Base-by-base conservation (phyloP, 768 basidiomycete genomes). In the Pleurotus cornucopiae region DNA sequence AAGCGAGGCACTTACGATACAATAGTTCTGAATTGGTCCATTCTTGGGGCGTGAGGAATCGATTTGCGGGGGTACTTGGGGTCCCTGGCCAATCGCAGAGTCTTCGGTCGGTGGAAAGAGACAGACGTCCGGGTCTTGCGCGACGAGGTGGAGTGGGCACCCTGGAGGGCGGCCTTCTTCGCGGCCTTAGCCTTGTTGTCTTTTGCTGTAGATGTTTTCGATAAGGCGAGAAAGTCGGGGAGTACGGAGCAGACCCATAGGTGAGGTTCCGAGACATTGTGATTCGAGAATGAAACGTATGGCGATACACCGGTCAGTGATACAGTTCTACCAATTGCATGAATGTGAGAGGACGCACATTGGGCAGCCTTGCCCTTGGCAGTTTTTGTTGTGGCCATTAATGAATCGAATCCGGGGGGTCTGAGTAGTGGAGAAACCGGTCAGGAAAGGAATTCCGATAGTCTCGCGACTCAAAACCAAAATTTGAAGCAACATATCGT, bases 51-150 rank as follows among this genome's bases (percentile, higher is more conserved):
- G 80, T 97, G 94, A 47, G 88, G 86, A 64, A 98, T 81, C 52
- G 88, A 89, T 76, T 95, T 98, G 67, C 96, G 88, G n/a, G 90
- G 92, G 82, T 98, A 98, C 73, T 86, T 87, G 61, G 96, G 95
- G 43, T 82, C 79, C 56, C 96, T 90, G 51, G 83, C 64, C 34
- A 97, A 85, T 59, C 80, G 82, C 60, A 98, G 83, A 56, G 97
- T 98, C 81, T 93, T 95, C 59, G 96, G 96, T 61, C 93, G 89
- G 78, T 91, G 89, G 88, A 99, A 98, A 34, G 91, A 88, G 57
- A 94, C 93, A 38, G 86, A 86, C 67, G 76, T 84, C 60, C 94
- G 86, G 47, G 84, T 79, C 77, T 96, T 97, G 73, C 93, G 88
- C 63, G 82, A 69, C 14, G 82, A 76, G 68, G 88, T 86, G 34